A percentile compares a stretch with the other conserved stretches of the same genome.
These are phyloP conservation scores for Penicillium sclerotiorum DNA, from an alignment of 2,329 filamentous ascomycete genomes.

Conservation along the genomic window DNA sequence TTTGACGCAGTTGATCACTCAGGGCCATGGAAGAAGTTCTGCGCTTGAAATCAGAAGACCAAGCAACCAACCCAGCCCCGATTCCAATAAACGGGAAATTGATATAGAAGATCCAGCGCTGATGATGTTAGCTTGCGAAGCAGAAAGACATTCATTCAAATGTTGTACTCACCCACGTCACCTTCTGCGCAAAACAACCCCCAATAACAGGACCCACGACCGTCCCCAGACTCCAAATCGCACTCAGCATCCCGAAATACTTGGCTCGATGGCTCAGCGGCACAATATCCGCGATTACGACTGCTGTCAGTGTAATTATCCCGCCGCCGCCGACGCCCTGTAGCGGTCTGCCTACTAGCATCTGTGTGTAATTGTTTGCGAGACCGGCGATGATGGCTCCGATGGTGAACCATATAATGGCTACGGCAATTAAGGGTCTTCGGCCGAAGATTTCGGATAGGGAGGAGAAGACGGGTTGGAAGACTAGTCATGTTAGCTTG, in stretches of 20 bases:
- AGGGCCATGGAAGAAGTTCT: constrained; percentile 2
- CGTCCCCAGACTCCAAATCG: constrained; percentile 27
- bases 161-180: constrained; percentile 17
- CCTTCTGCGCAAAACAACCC: constrained; percentile 28
- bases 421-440: constrained; percentile 1
- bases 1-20: not conserved
- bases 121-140: not conserved
- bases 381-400: constrained; percentile 12
- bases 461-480: constrained; percentile 5
- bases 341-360: constrained; percentile 43
- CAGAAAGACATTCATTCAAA: not conserved
- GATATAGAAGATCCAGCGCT: constrained; percentile 18
- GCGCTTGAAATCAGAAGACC: constrained; percentile 2
- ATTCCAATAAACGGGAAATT: constrained; percentile 29
- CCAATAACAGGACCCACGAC: constrained; percentile 31
- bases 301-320: constrained; percentile 40
- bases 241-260: constrained; percentile 26
- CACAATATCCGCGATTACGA: constrained; percentile 46
- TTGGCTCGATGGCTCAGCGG: constrained; percentile 30
- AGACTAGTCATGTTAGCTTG: not conserved
- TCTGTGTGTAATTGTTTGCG: constrained; percentile 9
- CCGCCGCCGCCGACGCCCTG: constrained; percentile 50
- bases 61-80: constrained; percentile 16
- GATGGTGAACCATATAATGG: constrained; percentile 6
- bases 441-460: constrained; percentile 7